phyloP scores from a whole-genome alignment of 2,329 filamentous ascomycete genomes.

The Aspergillus ruber region DNA sequence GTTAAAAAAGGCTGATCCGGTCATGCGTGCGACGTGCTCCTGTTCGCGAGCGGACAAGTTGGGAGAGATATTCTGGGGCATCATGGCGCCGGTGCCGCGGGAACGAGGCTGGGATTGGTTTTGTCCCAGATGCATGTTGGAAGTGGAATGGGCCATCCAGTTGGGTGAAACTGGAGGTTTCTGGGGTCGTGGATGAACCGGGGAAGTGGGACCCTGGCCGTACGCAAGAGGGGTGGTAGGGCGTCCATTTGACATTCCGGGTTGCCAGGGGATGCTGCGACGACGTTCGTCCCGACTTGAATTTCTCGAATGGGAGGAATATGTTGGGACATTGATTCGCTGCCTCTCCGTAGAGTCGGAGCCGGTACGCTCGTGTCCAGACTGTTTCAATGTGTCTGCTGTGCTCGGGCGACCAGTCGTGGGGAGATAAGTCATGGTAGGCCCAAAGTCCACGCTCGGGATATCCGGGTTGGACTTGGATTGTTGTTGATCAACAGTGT shows the following conservation, averaged over 20 bases:
- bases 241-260: conserved; percentile 51
- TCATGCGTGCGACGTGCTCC: conserved; percentile 77
- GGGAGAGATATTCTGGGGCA: conserved; percentile 49
- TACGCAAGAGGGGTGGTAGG: conserved; percentile 40
- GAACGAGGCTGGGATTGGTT: conserved; percentile 40
- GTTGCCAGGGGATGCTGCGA: conserved; percentile 72
- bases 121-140: conserved; percentile 29
- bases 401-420: conserved; percentile 50
- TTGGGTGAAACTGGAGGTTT: conserved; percentile 31
- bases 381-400: conserved; percentile 44
- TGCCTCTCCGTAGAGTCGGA: conserved; percentile 28
- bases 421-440: conserved; percentile 64
- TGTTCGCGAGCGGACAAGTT: conserved; percentile 79
- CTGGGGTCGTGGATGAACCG: conserved; percentile 36
- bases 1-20: conserved; percentile 67
- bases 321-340: conserved; percentile 13
- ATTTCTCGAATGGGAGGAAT: conserved; percentile 30
- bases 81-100: conserved; percentile 49
- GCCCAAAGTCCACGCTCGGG: conserved; percentile 77
- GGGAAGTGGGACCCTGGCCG: conserved; percentile 32
- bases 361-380: conserved; percentile 25
- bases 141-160: conserved; percentile 28
- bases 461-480: conserved; percentile 49
- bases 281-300: conserved; percentile 47
- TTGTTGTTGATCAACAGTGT: conserved; percentile 28